Evolutionary conservation across 805 yeast species (phyloP), one percentile per base, ranked within the genome.

Genomic region (Phaffomyces thermotolerans): DNA sequence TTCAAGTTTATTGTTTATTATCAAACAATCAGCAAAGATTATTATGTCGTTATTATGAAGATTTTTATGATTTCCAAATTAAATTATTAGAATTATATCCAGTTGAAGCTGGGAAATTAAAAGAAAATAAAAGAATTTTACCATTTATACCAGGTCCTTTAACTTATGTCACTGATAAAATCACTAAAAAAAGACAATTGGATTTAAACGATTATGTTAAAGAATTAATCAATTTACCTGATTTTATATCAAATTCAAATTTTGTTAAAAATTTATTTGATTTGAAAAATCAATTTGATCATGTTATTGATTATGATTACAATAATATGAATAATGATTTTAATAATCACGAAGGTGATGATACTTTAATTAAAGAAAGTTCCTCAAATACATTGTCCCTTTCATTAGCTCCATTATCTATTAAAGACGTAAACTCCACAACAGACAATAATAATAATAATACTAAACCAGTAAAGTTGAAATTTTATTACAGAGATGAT

Each of bases 141-240:
- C 99, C 99, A 8, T 88, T 82, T 52, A 90, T 93, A 57, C 98
- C 99, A 0, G 99, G 98, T 1, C 99, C 99, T 3, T 72, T 91
- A 39, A 83, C 95, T 33, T 85, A 84, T 56, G 95, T 93, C 43
- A 88, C 88, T 49, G 97, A 91, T 64, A 66, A 78, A 14, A 76
- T 78, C 33, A 74, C 83, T 1, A 64, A 69, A 39, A 77, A 75
- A 53, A 67, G 84, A 44, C 68, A 74, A 39, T 72, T 68, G 1
- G 79, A 75, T 53, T 60, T 79, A 44, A 77, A 79, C 54, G 70
- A 71, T 25, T 80, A 79, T 50, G 76, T 80, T 13, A 67, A 69
- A 34, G 76, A 75, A 34, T 63, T 91, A 49, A 72, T 87, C 29
- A 70, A 75, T 35, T 71, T 91, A 56, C 98, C 98, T 0, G 65